Conservation (phyloP, 345 rosid genomes). For the Eutrema heterophyllum region DNA sequence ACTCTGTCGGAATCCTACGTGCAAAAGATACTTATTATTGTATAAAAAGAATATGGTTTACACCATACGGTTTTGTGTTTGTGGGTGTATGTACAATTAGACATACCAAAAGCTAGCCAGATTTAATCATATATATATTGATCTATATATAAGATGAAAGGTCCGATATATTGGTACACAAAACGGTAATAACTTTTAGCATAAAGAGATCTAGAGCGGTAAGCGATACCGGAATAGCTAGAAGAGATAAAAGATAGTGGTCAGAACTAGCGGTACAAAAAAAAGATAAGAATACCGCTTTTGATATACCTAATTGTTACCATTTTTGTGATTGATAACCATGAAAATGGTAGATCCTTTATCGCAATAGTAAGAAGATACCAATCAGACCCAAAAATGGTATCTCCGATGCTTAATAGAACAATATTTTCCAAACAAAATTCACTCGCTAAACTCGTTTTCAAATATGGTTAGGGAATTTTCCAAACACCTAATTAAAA, state of each 20-base stretch:
- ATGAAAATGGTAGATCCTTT: too few species aligned
- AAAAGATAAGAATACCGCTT: background rate
- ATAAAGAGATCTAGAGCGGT: too few species aligned
- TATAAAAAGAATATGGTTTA: conserved; percentile 4
- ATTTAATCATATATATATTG: background rate
- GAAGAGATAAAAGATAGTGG: background rate
- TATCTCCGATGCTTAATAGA: too few species aligned
- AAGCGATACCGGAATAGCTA: background rate
- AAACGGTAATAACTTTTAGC: too few species aligned
- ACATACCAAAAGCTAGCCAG: background rate
- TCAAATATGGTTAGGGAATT: background rate
- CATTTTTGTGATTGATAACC: background rate
- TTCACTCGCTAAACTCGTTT: background rate
- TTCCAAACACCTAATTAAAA: background rate
- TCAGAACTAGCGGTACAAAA: background rate
- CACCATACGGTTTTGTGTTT: conserved; percentile 16
- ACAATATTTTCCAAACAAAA: background rate
- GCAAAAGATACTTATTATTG: background rate
- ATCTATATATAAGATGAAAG: background rate
- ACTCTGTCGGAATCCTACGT: conserved; percentile 26
- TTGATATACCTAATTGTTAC: background rate
- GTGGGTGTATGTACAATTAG: conserved; percentile 18
- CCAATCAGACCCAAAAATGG: too few species aligned
- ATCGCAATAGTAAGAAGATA: too few species aligned
- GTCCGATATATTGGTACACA: background rate